Percentiles rank a stretch among this genome's conserved stretches.
Evolutionary conservation across 805 yeast species (phyloP).

Genomic region (Sugiyamaella lignohabitans): DNA sequence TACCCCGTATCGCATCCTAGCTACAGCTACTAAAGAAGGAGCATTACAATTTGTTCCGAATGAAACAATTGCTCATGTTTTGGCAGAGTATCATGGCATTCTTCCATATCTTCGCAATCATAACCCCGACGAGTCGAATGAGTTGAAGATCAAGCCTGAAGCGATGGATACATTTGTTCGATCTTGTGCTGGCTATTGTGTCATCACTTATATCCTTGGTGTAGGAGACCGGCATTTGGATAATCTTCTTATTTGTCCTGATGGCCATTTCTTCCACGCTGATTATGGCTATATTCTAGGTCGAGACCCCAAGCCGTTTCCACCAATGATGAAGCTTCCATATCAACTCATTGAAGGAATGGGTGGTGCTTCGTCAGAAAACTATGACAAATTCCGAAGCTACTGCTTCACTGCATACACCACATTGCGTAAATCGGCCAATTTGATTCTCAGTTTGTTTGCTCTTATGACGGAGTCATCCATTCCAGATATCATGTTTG

Average conservation of each 20-base stretch:
- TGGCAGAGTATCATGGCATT: constrained; percentile 63
- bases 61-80: constrained; percentile 74
- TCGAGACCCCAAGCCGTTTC: constrained; percentile 96
- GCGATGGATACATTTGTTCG: constrained; percentile 92
- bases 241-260: constrained; percentile 70
- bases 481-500: constrained; percentile 81
- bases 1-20: constrained; percentile 83
- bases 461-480: constrained; percentile 85
- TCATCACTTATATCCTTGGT: constrained; percentile 86
- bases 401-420: constrained; percentile 94
- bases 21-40: constrained; percentile 88
- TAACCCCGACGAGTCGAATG: constrained; percentile 43
- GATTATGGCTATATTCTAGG: constrained; percentile 97
- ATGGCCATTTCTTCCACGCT: constrained; percentile 93
- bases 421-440: constrained; percentile 81
- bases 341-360: constrained; percentile 96
- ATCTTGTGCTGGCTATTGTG: constrained; percentile 97
- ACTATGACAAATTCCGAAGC: constrained; percentile 79
- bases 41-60: constrained; percentile 93
- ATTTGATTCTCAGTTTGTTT: constrained; percentile 80
- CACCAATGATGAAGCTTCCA: constrained; percentile 96
- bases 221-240: constrained; percentile 98
- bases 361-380: constrained; percentile 87
- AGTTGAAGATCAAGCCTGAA: constrained; percentile 43
- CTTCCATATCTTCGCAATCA: constrained; percentile 61